Conservation (phyloP, 352 stramenopile species). For the Thraustochytrium striatum region DNA sequence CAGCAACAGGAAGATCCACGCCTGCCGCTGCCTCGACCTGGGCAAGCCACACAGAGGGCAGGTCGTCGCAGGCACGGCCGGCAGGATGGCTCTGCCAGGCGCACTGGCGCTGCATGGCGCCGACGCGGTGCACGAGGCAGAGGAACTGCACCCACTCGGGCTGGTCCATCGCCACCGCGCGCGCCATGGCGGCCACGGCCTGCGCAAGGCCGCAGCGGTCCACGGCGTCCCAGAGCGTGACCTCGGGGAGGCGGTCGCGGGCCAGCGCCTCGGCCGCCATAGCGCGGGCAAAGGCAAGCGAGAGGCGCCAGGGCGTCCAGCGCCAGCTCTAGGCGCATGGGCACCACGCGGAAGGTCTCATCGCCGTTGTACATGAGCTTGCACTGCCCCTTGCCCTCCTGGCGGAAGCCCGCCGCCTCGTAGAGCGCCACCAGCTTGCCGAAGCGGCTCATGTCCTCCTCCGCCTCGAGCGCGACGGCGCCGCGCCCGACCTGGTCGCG, state of each 20-base stretch:
- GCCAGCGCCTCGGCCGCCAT: neutral
- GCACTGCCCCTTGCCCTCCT: neutral
- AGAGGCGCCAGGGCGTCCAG: neutral
- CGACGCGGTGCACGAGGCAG: constrained; percentile 9
- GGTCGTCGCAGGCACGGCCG: neutral
- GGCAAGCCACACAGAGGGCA: neutral
- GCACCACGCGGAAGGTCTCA: constrained; percentile 32
- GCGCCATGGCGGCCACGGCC: neutral
- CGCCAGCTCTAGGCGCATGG: constrained; percentile 2
- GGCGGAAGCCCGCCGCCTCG: constrained; percentile 3
- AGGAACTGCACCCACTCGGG: constrained; percentile 46
- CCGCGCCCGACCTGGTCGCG: neutral
- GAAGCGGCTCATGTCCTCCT: constrained; percentile 38
- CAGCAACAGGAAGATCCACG: too few relatives aligned
- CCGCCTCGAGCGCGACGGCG: constrained; percentile 11
- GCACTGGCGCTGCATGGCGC: neutral
- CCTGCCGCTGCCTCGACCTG: neutral
- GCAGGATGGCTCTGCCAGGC: neutral
- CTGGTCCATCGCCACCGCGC: neutral
- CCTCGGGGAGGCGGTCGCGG: neutral
- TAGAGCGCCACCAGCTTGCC: constrained; percentile 33
- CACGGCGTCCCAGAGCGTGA: constrained; percentile 3
- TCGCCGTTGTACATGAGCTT: constrained; percentile 46
- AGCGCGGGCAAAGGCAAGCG: neutral
- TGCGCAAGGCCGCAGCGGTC: neutral